Base-by-base conservation (phyloP, 345 rosid species). In the Salix koriyanagi region DNA sequence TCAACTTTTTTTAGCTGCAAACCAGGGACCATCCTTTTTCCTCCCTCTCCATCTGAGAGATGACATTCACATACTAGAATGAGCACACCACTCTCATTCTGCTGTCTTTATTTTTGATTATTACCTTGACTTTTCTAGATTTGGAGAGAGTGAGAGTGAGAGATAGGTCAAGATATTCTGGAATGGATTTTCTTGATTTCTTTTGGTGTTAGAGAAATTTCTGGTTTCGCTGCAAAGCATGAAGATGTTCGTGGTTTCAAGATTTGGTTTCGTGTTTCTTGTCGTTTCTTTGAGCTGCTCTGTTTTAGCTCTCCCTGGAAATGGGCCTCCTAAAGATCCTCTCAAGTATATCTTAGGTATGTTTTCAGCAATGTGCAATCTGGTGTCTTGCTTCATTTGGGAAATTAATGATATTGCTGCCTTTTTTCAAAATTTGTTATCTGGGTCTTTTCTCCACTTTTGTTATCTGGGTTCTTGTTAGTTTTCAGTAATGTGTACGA, bases 261-360 rank as follows among this genome's bases (percentile, higher is more conserved):
- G 69, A 67, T 71, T 69, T 44, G 4, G 65, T 42, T 73, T 82
- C 23, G 77, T 71, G 66, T 26, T 74, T 75, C 75, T 83, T 65
- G 15, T 52, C 82, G 81, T 84, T 74, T 83, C 74, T 74, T 66
- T 70, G 23, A 76, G 74, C 82, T 60, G 52, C 65, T 77, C 83
- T 7, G 62, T 80, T 70, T 76, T 81, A 23, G 82, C 83, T 54
- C 54, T 80, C 74, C 42, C 83, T 68, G 77, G 42, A 21, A 67
- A 82, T 79, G 79, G 56, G 30, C 46, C 81, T 41, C 5, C 50
- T 48, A 78, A 65, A 44, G 91, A 88, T 78, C 85, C 89, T 73
- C 77, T 89, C 67, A 91, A 86, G 87, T 81, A 85, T 62, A 85
- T 89, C 48, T 77, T 91, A 82, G 98, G 98, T 92, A 71, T 21